Percentiles rank a stretch among this genome's conserved stretches.
These are phyloP conservation scores for Arctium lappa DNA, from an alignment of 129 eudicot species.

Conservation along the genomic window DNA sequence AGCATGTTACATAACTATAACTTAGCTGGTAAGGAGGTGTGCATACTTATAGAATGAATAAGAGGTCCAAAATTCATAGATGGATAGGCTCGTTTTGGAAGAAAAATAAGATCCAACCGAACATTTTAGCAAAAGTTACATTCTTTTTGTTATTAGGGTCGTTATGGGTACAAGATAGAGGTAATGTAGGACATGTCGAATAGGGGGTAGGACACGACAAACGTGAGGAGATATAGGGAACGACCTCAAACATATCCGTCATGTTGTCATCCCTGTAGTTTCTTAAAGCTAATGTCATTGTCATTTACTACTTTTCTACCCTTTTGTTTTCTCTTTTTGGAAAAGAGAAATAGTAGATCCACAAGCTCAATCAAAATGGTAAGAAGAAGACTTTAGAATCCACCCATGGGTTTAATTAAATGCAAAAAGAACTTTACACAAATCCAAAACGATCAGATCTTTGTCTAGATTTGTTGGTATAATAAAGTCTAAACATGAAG, in stretches of 20 bases:
- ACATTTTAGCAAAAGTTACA: not conserved
- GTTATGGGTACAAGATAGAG: not conserved
- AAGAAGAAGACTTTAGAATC: not conserved
- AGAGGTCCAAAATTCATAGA: not conserved
- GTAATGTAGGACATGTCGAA: not conserved
- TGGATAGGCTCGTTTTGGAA: not conserved
- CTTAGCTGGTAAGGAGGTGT: too few species aligned
- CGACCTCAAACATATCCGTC: not conserved
- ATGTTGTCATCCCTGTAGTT: not conserved
- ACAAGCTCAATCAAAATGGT: constrained; percentile 9
- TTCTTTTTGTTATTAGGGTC: not conserved
- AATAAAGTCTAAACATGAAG: not conserved
- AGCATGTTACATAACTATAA: too few species aligned
- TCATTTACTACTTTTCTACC: not conserved
- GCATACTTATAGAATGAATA: too few species aligned
- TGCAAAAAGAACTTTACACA: not conserved
- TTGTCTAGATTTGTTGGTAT: constrained; percentile 19
- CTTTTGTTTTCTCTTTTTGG: not conserved
- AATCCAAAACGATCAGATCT: constrained; percentile 4
- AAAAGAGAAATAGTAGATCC: not conserved
- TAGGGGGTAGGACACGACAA: not conserved
- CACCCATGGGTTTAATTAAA: not conserved
- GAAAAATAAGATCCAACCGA: not conserved
- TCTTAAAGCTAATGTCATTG: constrained; percentile 10
- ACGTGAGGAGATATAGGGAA: not conserved